Evolutionary conservation across 129 eudicot genomes (phyloP).

Genomic region (Saussurea involucrata): DNA sequence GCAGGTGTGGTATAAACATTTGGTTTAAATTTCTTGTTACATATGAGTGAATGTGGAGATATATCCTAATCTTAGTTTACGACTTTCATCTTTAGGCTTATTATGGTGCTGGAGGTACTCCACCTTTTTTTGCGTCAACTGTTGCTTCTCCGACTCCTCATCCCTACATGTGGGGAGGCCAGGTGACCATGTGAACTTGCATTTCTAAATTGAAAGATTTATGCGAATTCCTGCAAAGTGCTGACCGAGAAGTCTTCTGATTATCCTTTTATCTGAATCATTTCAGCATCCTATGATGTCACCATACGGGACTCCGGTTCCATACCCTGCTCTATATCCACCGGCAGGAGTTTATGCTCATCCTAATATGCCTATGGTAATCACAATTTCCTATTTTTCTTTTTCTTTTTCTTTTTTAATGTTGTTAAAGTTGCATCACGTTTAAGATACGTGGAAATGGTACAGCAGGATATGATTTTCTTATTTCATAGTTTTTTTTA

Average conservation of each 20-base stretch:
- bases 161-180: constrained; percentile 87
- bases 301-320: constrained; percentile 94
- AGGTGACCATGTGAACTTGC: constrained; percentile 42
- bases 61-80: constrained; percentile 1
- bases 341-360: constrained; percentile 89
- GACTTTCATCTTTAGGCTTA: constrained; percentile 52
- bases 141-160: constrained; percentile 89
- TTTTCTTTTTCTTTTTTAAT: not conserved
- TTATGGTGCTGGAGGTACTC: constrained; percentile 76
- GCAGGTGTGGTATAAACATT: constrained; percentile 50
- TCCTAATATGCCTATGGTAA: constrained; percentile 81
- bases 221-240: not conserved
- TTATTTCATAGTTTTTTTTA: not conserved
- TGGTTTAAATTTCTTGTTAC: constrained; percentile 2
- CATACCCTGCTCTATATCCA: constrained; percentile 87
- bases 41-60: not conserved
- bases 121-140: constrained; percentile 78
- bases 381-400: not conserved
- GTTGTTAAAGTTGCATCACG: not conserved
- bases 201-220: not conserved
- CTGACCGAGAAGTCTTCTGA: constrained; percentile 10
- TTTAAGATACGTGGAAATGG: constrained; percentile 8
- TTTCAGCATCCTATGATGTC: constrained; percentile 86
- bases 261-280: constrained; percentile 9
- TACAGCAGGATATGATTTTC: not conserved